Evolutionary conservation across 164 flowering plant species (phyloP).

Genomic region (Cinnamomum micranthum): DNA sequence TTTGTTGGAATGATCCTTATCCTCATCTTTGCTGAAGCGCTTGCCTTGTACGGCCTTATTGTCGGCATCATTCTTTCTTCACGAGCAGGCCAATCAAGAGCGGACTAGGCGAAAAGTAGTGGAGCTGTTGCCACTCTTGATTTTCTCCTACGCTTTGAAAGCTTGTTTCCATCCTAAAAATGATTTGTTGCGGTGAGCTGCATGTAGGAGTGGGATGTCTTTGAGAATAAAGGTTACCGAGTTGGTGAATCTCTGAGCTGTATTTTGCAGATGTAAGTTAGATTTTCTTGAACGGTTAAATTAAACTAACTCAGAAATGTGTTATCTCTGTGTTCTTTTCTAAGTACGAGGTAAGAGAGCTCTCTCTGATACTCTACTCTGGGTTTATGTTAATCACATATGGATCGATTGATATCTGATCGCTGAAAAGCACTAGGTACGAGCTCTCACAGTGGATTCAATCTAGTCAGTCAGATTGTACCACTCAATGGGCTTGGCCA

Average conservation of each 20-base stretch:
- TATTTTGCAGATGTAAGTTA: conserved; percentile 9
- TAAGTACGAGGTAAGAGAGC: too few relatives aligned
- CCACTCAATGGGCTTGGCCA: too few relatives aligned
- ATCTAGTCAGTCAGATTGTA: too few relatives aligned
- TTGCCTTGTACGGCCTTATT: conserved; percentile 78
- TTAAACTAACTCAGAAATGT: not conserved
- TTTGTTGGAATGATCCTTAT: conserved; percentile 88
- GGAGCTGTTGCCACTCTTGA: not conserved
- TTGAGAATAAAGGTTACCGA: not conserved
- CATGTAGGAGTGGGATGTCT: conserved; percentile 4
- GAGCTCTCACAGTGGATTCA: too few relatives aligned
- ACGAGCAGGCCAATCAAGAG: conserved; percentile 86
- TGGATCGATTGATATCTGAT: too few relatives aligned
- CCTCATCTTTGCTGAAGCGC: conserved; percentile 85
- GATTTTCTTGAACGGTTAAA: conserved; percentile 2
- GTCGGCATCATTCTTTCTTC: conserved; percentile 89
- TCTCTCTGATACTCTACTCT: too few relatives aligned
- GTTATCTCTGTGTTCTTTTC: not conserved
- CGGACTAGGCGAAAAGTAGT: conserved; percentile 35
- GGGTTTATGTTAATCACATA: too few relatives aligned
- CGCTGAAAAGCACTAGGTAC: too few relatives aligned
- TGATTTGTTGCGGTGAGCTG: not conserved
- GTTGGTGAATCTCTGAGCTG: not conserved
- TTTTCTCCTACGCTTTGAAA: not conserved
- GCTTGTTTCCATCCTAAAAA: not conserved